Base-by-base conservation (phyloP, 257 asterid species). In the Nicotiana tabacum region DNA sequence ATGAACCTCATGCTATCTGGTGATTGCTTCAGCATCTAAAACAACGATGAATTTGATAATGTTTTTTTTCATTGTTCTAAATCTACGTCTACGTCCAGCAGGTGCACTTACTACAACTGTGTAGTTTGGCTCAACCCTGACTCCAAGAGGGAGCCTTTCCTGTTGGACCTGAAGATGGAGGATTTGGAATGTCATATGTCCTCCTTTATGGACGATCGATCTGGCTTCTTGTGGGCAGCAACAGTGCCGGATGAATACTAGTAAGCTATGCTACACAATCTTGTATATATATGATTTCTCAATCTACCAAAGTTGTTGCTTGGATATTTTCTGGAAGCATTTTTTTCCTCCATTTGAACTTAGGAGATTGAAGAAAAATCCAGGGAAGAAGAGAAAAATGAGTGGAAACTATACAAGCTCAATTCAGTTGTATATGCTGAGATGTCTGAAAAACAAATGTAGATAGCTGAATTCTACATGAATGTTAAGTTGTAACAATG, bases 161-260 rank as follows among this genome's bases (percentile, higher is more conserved):
- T 24, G 27, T 24, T 24, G 27, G 27, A 24, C 27, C 27, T 0
- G 93, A 90, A 77, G 97, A 93, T 83, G 97, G 96, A 30, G 97
- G 97, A 13, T 88, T 93, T 21, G 97, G 97, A 81, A 93, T 90
- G 91, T 93, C 97, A 37, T 93, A 93, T 61, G 95, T 90, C 64
- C 92, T 93, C 64, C 91, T 93, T 12, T 85, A 89, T 27, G 95
- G 95, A 46, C 87, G 97, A 37, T 37, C 43, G 43, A 57, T 95
- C 95, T 32, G 97, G 98, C 77, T 94, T 92, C 83, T 84, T 94
- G 8, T 94, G 51, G 51, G 11, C 51, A 43, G 0, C 3, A 43
- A 43, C 51, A 43, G 3, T 43, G 51, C 51, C 11, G 0, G 51
- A 43, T 43, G 11, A 8, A 2, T 43, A 8, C 51, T 43, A 43